Conservation (phyloP, 768 basidiomycete genomes). For the Pleurotus djamor region DNA sequence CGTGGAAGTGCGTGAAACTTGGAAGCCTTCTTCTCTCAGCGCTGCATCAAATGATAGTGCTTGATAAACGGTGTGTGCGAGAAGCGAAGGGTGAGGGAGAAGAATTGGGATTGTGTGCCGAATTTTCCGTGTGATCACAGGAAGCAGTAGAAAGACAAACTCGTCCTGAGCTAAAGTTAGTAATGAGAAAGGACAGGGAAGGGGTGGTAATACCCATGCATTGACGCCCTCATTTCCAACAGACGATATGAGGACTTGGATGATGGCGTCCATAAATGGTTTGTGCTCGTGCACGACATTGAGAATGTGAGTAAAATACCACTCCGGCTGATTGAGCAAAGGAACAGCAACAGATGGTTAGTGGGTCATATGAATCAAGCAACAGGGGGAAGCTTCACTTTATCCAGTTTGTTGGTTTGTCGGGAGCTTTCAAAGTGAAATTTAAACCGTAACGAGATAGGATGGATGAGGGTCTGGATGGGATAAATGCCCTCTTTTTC, state of each 20-base stretch:
- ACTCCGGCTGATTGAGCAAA: slow-evolving; percentile 71
- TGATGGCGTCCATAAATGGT: slow-evolving; percentile 69
- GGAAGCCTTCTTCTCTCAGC: slow-evolving; percentile 73
- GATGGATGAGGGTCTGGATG: slow-evolving; percentile 79
- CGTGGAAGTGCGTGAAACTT: slow-evolving; percentile 49
- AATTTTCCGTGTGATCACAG: slow-evolving; percentile 75
- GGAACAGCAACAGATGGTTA: neutral
- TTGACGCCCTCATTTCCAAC: slow-evolving; percentile 63
- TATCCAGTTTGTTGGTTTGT: slow-evolving; percentile 90
- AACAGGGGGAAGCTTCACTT: slow-evolving; percentile 43
- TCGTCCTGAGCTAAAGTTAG: slow-evolving; percentile 55
- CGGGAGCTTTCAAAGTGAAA: slow-evolving; percentile 91
- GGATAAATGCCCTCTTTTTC: slow-evolving; percentile 74
- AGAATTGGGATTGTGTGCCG: slow-evolving; percentile 70
- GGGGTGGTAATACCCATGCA: slow-evolving; percentile 58
- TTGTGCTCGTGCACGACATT: slow-evolving; percentile 87
- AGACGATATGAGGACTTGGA: slow-evolving; percentile 69
- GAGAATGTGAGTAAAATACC: slow-evolving; percentile 92
- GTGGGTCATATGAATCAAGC: neutral
- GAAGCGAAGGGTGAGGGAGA: slow-evolving; percentile 73
- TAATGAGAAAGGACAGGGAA: slow-evolving; percentile 2
- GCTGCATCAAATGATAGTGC: slow-evolving; percentile 84
- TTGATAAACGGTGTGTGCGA: slow-evolving; percentile 97
- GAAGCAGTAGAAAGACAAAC: slow-evolving; percentile 77
- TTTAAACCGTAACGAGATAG: slow-evolving; percentile 85